Percentiles rank a stretch among this genome's conserved stretches.
These are phyloP conservation scores for Aspergillus sergii DNA, from an alignment of 2,329 filamentous ascomycete species.

Conservation along the genomic window DNA sequence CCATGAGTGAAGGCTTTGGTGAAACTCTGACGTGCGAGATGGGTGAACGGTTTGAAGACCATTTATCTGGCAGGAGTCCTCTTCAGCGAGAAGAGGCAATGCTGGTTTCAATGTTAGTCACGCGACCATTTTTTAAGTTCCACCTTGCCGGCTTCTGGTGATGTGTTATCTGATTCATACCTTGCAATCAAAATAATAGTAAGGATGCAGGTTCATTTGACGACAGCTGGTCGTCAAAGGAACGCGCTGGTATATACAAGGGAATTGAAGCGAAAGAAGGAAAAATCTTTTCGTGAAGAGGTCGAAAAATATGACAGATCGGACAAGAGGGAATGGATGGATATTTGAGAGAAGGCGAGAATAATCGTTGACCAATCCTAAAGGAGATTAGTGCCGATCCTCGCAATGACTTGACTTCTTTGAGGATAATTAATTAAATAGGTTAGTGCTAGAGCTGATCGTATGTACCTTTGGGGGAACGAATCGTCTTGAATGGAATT, in stretches of 20 bases:
- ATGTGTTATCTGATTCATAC: conserved; percentile 52
- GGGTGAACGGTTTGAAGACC: conserved; percentile 70
- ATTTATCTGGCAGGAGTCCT: conserved; percentile 79
- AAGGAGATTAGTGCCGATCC: conserved; percentile 23
- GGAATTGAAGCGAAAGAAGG: conserved; percentile 4
- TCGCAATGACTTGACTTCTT: conserved; percentile 10
- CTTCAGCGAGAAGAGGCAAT: conserved; percentile 65
- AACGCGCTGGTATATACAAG: conserved; percentile 66
- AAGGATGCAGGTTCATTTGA: conserved; percentile 98
- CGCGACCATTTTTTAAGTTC: conserved; percentile 1
- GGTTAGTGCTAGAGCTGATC: conserved; percentile 8
- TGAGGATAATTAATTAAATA: conserved; percentile 10
- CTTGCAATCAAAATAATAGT: conserved; percentile 61
- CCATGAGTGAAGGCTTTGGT: conserved; percentile 96
- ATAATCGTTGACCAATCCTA: conserved; percentile 13
- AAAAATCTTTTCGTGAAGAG: conserved; percentile 3
- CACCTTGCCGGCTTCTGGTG: conserved; percentile 3
- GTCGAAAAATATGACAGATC: conserved; percentile 10
- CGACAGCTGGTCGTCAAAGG: conserved; percentile 80
- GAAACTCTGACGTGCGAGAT: conserved; percentile 96
- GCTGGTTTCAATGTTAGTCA: conserved; percentile 32
- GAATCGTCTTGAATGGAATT: background rate
- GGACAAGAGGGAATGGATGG: conserved; percentile 14
- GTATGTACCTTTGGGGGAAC: conserved; percentile 2
- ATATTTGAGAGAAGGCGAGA: conserved; percentile 21